These are phyloP conservation scores for Colletotrichum orchidophilum DNA, from an alignment of 2,329 filamentous ascomycete species.

Conservation along the genomic window DNA sequence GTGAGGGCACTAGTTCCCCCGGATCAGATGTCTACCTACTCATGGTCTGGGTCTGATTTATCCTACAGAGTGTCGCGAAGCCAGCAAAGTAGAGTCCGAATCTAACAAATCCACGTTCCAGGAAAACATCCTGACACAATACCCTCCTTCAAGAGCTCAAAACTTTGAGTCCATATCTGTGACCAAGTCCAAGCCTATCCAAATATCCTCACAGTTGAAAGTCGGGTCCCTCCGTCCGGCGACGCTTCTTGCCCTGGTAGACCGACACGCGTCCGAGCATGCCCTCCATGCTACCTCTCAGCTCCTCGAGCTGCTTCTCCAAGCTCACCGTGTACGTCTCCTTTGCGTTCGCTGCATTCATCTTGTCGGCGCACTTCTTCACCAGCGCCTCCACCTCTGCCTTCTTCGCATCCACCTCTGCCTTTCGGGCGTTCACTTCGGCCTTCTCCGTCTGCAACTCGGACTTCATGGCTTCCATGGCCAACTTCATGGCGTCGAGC, in stretches of 20 bases:
- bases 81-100: background rate
- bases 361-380: background rate
- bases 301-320: conserved; percentile 14
- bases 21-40: background rate
- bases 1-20: background rate
- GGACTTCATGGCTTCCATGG: background rate
- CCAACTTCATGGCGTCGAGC: background rate
- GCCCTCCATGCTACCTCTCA: background rate
- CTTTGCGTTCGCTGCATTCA: fast-evolving
- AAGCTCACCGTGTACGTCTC: background rate
- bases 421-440: background rate
- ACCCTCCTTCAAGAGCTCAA: background rate
- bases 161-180: fast-evolving
- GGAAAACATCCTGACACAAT: background rate
- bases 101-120: no score
- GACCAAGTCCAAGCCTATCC: background rate
- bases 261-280: background rate
- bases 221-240: conserved; percentile 2
- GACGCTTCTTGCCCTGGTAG: conserved; percentile 7
- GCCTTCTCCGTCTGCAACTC: background rate
- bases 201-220: background rate
- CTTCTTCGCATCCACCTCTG: background rate
- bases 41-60: background rate
- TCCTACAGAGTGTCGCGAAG: background rate
- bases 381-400: background rate